Base-by-base conservation (phyloP, 1,284 basidiomycete genomes). In the Ustilago loliicola region DNA sequence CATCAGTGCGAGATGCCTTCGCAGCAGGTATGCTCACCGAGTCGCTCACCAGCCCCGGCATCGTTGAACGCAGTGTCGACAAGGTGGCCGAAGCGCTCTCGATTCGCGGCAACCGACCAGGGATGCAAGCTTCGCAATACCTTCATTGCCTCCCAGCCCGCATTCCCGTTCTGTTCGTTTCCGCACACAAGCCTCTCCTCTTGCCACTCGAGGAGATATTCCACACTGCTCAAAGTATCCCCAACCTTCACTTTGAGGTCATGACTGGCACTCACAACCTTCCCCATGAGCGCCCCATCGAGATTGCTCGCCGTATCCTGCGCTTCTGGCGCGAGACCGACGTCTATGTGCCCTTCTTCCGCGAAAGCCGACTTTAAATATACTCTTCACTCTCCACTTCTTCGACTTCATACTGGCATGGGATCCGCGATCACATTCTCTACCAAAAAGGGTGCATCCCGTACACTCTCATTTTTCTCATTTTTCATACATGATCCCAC, bases 251-350 rank as follows among this genome's bases (percentile, higher is more conserved):
- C 55, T 77, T 77, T 36, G 74, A 77, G 56, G 66, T 70, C 50
- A 68, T 77, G 66, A 70, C 61, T n/a, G 70, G 74, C 59, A 72
- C 66, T 21, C 74, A 77, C 59, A 77, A 69, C 47, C 66, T 77
- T 25, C 74, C 74, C 15, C 69, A 72, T 42, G 74, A 77, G 66
- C 56, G 61, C 21, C 74, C 70, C 34, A 62, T 66, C 52, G 63
- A 68, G 66, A 72, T 77, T 62, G 74, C 74, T 48, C 59, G 66
- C 52, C 69, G 65, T 34, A 72, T 76, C 61, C 27, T 68, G 30
- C 68, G 68, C 61, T 76, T 76, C 59, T 72, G 68, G 68, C 73
- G 65, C 32, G 73, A 76, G 64, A 76, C 73, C 34, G 60, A 66
- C 50, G 54, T 71, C 47, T 61, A 63, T 2, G 47, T 59, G 2